Conservation (phyloP, 768 basidiomycete genomes). For the Boletus coccyginus region DNA sequence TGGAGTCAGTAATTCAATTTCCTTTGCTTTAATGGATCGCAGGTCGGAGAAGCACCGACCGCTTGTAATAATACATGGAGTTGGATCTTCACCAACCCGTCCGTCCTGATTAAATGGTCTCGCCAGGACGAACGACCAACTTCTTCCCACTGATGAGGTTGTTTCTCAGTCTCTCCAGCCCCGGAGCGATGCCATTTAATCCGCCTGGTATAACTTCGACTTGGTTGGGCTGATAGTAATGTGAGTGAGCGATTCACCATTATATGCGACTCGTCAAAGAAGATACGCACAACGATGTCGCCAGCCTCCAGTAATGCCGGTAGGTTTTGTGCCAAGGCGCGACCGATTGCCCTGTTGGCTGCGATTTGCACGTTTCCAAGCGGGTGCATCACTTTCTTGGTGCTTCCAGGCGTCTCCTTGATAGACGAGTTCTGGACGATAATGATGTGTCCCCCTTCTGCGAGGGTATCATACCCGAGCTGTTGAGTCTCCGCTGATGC, state of each 20-base stretch:
- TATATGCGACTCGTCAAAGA: not conserved
- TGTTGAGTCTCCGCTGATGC: constrained; percentile 32
- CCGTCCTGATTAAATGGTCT: constrained; percentile 18
- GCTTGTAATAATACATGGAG: too few species aligned
- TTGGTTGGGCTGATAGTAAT: constrained; percentile 11
- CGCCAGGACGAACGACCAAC: constrained; percentile 29
- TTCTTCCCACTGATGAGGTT: constrained; percentile 38
- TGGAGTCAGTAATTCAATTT: too few species aligned
- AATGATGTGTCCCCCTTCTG: constrained; percentile 30
- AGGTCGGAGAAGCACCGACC: too few species aligned
- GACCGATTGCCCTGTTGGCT: constrained; percentile 13
- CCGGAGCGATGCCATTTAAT: constrained; percentile 33
- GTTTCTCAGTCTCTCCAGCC: constrained; percentile 32
- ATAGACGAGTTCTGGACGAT: constrained; percentile 1
- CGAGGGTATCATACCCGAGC: constrained; percentile 31
- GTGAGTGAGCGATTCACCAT: not conserved
- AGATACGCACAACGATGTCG: constrained; percentile 14
- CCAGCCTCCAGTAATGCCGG: constrained; percentile 11
- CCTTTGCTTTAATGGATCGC: too few species aligned
- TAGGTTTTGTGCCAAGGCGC: constrained; percentile 9
- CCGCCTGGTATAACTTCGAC: constrained; percentile 37
- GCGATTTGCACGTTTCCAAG: constrained; percentile 11
- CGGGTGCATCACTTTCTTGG: constrained; percentile 13
- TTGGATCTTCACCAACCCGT: too few species aligned
- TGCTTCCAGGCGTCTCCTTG: constrained; percentile 13